phyloP scores from a whole-genome alignment of 768 basidiomycete genomes.

The Mycena olivaceomarginata region DNA sequence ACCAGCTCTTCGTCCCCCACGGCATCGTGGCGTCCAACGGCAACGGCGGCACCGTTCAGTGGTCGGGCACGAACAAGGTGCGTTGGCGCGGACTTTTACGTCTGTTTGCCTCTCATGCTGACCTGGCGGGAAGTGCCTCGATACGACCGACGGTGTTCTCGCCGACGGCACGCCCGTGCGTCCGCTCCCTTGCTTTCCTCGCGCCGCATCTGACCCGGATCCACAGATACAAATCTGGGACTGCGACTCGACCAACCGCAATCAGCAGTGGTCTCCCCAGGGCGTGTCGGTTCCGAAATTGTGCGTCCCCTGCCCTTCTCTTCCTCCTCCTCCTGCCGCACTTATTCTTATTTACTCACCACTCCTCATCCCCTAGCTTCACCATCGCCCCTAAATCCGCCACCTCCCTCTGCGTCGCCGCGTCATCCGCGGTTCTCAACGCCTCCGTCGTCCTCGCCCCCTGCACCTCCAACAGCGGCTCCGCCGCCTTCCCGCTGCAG shows the following conservation, averaged over 20 bases:
- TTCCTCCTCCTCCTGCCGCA: not conserved
- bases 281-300: not conserved
- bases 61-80: not conserved
- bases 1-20: not conserved
- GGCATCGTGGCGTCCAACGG: not conserved
- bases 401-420: not conserved
- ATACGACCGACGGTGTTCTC: not conserved
- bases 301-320: not conserved
- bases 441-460: not conserved
- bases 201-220: not conserved
- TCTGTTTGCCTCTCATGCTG: not conserved
- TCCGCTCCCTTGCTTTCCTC: not conserved
- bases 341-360: not conserved
- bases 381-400: not conserved
- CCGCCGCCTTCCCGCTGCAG: not conserved
- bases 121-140: not conserved
- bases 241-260: conserved; percentile 1
- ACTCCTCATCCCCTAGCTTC: not conserved
- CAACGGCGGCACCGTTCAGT: not conserved
- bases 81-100: not conserved
- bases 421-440: not conserved
- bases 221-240: not conserved
- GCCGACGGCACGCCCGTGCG: not conserved
- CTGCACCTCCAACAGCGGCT: not conserved
- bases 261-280: not conserved